Evolutionary conservation across 2,329 filamentous ascomycete genomes (phyloP), one percentile per base, ranked within the genome.

Genomic region (Metarhizium album): DNA sequence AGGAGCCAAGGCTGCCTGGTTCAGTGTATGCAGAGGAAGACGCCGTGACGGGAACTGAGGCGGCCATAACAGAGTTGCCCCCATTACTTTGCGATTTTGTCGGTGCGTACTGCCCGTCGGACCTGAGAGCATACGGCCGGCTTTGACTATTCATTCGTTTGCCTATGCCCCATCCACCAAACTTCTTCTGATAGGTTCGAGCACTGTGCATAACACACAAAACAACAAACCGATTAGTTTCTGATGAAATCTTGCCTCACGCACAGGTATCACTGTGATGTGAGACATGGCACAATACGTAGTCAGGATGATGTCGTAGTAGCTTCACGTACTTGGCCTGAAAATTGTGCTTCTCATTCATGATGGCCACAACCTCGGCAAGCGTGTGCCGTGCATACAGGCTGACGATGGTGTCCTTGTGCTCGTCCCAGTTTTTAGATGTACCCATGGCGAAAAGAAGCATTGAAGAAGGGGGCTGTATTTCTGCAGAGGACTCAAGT

Each of bases 371-470:
- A 38, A 74, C 71, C 20, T 70, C 66, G 6, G 68, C 59, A 31
- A 75, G 64, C 5, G 69, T 72, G 48, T 57, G 61, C 35, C 64
- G 64, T 18, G 70, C 62, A 59, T 76, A 76, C 27, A 74, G 56
- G 23, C 54, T 55, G 37, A 64, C 59, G 52, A 76, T 74, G 27
- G 53, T 56, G 1, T 55, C 49, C 29, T 60, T 64, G 59, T 70
- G 56, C 20, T 65, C 60, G 6, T 65, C 60, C 73, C 73, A 76
- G n/a, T n/a, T n/a, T 14, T 62, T 16, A 40, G 20, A 6, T n/a
- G 37, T 8, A 35, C 4, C 4, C 33, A 35, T 35, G 9, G 33
- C 16, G 14, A 35, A 35, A 8, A 35, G 27, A 29, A 29, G 27
- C 27, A 9, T 9, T 29, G 27, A 29, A 6, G 11, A 11, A n/a